Percentiles rank a stretch among this genome's conserved stretches.
These are phyloP conservation scores for Aspergillus leporis DNA, from an alignment of 495 filamentous ascomycete species.

Conservation along the genomic window DNA sequence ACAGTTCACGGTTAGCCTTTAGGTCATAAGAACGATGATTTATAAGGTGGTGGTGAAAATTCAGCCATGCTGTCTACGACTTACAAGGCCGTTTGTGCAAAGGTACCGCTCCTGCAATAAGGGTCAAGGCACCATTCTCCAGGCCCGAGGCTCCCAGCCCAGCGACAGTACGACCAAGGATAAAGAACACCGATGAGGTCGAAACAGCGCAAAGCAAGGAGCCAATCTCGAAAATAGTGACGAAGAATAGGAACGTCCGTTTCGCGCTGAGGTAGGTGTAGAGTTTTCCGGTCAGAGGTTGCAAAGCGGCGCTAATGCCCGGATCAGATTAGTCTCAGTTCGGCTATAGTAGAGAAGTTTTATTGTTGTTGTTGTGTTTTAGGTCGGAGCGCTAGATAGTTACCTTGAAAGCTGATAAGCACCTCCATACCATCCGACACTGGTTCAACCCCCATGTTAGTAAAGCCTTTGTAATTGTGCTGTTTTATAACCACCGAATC, in stretches of 20 bases:
- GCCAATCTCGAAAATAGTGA: slow-evolving; percentile 36
- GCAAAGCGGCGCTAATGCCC: slow-evolving; percentile 28
- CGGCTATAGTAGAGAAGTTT: not conserved
- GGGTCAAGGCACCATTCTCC: slow-evolving; percentile 48
- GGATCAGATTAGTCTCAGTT: not conserved
- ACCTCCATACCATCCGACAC: slow-evolving; percentile 42
- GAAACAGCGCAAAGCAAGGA: slow-evolving; percentile 38
- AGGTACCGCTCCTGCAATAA: slow-evolving; percentile 43
- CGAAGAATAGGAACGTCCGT: slow-evolving; percentile 17
- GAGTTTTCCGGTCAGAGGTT: slow-evolving; percentile 37
- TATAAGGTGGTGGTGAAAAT: too few species aligned
- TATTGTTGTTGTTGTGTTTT: too few species aligned
- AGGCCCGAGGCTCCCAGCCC: slow-evolving; percentile 41
- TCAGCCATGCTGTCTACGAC: too few species aligned
- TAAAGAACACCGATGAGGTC: slow-evolving; percentile 35
- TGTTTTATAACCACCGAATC: too few species aligned
- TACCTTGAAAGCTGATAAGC: slow-evolving; percentile 33
- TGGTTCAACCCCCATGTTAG: too few species aligned
- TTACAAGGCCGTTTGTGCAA: slow-evolving; percentile 34
- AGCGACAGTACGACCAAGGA: slow-evolving; percentile 38
- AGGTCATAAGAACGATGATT: not conserved
- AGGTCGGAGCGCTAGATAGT: not conserved
- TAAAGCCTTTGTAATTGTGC: too few species aligned
- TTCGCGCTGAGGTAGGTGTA: slow-evolving; percentile 36
- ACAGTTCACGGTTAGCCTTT: slow-evolving; percentile 11